Conservation (phyloP, 164 flowering plant species). For the Magnolia sinica region DNA sequence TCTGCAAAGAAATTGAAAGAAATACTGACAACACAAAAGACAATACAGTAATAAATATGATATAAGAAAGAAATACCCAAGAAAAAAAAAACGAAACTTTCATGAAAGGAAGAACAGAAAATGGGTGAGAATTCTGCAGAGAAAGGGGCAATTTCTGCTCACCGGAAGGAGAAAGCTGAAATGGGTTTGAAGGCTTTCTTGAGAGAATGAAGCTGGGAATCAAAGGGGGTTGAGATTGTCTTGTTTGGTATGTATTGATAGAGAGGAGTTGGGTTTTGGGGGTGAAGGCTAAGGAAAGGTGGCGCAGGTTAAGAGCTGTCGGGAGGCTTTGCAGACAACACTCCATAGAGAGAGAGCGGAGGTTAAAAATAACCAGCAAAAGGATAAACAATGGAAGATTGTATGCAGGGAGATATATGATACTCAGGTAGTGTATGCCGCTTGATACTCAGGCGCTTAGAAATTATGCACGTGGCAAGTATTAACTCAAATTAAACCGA, state of each 20-base stretch:
- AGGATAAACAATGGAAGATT: too few species aligned
- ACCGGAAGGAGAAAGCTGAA: conserved; percentile 10
- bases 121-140: not conserved
- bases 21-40: not conserved
- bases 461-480: too few species aligned
- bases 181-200: conserved; percentile 1
- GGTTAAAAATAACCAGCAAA: too few species aligned
- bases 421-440: too few species aligned
- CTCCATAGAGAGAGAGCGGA: conserved; percentile 11
- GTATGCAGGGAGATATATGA: too few species aligned
- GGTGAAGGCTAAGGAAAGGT: conserved; percentile 3
- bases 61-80: not conserved
- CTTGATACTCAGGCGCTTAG: too few species aligned
- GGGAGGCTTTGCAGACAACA: conserved; percentile 16
- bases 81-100: not conserved
- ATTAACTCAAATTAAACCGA: too few species aligned
- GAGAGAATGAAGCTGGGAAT: conserved; percentile 6
- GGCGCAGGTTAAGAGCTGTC: conserved; percentile 7
- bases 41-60: not conserved
- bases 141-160: not conserved
- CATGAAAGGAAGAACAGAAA: not conserved
- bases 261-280: not conserved
- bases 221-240: not conserved
- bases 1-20: too few species aligned
- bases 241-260: not conserved